Conservation (phyloP, 345 rosid species). For the Lepidium didymum region DNA sequence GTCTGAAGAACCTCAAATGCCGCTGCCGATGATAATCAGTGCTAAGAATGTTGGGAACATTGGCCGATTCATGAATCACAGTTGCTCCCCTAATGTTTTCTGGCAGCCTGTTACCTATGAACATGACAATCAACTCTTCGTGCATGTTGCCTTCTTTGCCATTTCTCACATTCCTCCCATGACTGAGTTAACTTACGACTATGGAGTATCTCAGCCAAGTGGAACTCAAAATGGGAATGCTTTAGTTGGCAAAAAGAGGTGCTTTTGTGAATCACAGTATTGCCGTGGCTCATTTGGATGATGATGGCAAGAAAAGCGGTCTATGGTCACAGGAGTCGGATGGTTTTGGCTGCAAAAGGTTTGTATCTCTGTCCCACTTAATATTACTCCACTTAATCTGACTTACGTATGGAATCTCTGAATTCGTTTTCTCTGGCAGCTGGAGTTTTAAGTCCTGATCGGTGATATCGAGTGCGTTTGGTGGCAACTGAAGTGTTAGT, state of each 20-base stretch:
- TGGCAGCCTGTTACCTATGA: constrained; percentile 70
- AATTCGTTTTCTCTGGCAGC: constrained; percentile 2
- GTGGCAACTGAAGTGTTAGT: constrained; percentile 10
- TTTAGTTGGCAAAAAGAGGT: constrained; percentile 38
- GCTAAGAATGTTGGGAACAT: constrained; percentile 79
- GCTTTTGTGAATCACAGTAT: constrained; percentile 56
- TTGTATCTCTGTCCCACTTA: constrained; percentile 3
- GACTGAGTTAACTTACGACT: constrained; percentile 82
- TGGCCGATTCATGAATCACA: constrained; percentile 86
- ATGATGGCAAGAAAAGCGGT: constrained; percentile 4
- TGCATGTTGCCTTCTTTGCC: constrained; percentile 67
- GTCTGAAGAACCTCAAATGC: constrained; percentile 44
- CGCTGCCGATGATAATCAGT: constrained; percentile 53
- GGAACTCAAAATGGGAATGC: constrained; percentile 25
- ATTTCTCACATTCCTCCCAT: constrained; percentile 69
- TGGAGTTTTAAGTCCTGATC: background rate
- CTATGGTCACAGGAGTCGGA: background rate
- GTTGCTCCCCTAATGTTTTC: constrained; percentile 79
- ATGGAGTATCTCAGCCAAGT: constrained; percentile 43
- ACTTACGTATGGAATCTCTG: background rate
- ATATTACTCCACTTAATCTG: background rate
- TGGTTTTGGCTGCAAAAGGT: constrained; percentile 19
- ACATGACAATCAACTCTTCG: constrained; percentile 30
- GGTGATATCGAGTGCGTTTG: constrained; percentile 6
- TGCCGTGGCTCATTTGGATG: constrained; percentile 68